Conservation (phyloP, 805 yeast genomes). For the Lachancea meyersii region DNA sequence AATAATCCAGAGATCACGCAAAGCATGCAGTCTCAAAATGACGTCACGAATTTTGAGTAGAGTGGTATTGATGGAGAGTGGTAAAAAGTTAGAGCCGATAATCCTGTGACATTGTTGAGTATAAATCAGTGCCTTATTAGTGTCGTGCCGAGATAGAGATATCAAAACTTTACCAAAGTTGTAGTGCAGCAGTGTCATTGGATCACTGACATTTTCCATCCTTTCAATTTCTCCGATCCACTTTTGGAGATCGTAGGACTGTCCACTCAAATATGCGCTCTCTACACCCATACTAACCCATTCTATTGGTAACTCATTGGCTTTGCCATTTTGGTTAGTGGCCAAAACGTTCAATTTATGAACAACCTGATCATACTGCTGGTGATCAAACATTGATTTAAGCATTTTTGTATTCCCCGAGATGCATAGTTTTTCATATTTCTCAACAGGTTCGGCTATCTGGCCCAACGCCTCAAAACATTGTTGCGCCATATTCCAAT, state of each 20-base stretch:
- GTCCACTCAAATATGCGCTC: slow-evolving; percentile 65
- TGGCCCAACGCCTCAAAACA: slow-evolving; percentile 66
- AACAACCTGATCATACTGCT: slow-evolving; percentile 61
- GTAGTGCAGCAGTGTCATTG: slow-evolving; percentile 49
- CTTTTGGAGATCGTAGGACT: slow-evolving; percentile 39
- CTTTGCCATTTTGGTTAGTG: slow-evolving; percentile 31
- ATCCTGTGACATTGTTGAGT: slow-evolving; percentile 47
- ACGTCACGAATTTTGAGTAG: slow-evolving; percentile 43
- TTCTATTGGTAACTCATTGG: slow-evolving; percentile 34
- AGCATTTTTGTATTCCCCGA: slow-evolving; percentile 48
- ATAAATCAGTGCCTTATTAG: slow-evolving; percentile 33
- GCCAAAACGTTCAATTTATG: slow-evolving; percentile 40
- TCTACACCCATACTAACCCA: slow-evolving; percentile 68
- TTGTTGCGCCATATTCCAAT: slow-evolving; percentile 82
- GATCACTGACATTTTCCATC: slow-evolving; percentile 40
- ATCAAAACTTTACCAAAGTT: slow-evolving; percentile 60
- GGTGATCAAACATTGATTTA: slow-evolving; percentile 69
- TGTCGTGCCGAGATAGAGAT: slow-evolving; percentile 36
- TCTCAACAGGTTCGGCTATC: slow-evolving; percentile 26
- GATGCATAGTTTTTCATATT: slow-evolving; percentile 19
- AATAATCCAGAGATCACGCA: slow-evolving; percentile 49
- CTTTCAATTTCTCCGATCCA: slow-evolving; percentile 57
- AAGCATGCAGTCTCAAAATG: slow-evolving; percentile 51
- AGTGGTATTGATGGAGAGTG: slow-evolving; percentile 44
- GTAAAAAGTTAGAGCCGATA: slow-evolving; percentile 54